Evolutionary conservation across 2,329 filamentous ascomycete genomes (phyloP).

Genomic region (Talaromyces sp.): DNA sequence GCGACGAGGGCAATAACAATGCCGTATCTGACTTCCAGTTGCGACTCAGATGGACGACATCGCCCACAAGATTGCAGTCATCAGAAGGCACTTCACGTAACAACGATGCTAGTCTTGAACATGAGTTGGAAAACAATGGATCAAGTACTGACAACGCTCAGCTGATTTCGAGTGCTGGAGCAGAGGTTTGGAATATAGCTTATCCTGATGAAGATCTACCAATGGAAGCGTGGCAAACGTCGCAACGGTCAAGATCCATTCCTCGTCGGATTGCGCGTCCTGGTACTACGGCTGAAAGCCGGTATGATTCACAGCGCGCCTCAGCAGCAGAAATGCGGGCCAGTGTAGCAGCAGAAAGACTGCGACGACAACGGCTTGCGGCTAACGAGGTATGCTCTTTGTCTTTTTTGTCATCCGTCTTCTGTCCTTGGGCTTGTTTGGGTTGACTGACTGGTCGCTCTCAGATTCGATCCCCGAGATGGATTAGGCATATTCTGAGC

Average conservation of each 20-base stretch:
- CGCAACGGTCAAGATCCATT: slow-evolving; percentile 36
- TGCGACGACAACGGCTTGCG: slow-evolving; percentile 37
- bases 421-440: no score
- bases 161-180: neutral
- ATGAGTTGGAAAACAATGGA: slow-evolving; percentile 25
- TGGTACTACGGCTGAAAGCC: slow-evolving; percentile 25
- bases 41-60: slow-evolving; percentile 40
- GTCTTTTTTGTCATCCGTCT: neutral
- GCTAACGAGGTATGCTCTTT: slow-evolving; percentile 32
- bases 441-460: slow-evolving; percentile 24
- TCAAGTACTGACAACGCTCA: slow-evolving; percentile 19
- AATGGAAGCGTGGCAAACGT: slow-evolving; percentile 25
- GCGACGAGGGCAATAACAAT: slow-evolving; percentile 25
- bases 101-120: slow-evolving; percentile 25
- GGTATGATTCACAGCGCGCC: slow-evolving; percentile 29
- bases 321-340: slow-evolving; percentile 36
- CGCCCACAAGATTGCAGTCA: slow-evolving; percentile 38
- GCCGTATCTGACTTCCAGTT: slow-evolving; percentile 29
- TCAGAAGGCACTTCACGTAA: slow-evolving; percentile 25
- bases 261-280: slow-evolving; percentile 32
- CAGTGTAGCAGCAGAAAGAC: slow-evolving; percentile 39
- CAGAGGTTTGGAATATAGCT: slow-evolving; percentile 8
- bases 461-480: slow-evolving; percentile 36
- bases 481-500: slow-evolving; percentile 37
- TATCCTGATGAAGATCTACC: slow-evolving; percentile 19